A percentile compares a stretch with the other conserved stretches of the same genome.
These are phyloP conservation scores for Vaccinium darrowii DNA, from an alignment of 148 eudicot species.

Conservation along the genomic window DNA sequence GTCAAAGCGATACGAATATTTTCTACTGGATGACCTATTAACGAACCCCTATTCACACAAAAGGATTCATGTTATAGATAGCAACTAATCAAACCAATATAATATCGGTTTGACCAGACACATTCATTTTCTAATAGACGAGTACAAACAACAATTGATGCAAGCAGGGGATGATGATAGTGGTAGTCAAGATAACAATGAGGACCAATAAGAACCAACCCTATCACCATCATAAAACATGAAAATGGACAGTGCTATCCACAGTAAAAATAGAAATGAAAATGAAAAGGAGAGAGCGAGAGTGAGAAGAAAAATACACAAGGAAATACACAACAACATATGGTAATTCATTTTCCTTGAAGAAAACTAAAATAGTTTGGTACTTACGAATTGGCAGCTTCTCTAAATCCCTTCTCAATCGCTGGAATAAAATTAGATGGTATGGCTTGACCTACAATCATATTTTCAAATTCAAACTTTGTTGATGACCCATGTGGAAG, in stretches of 20 bases:
- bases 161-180: neutral
- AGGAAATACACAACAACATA: neutral
- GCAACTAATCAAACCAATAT: neutral
- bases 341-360: neutral
- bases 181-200: neutral
- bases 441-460: constrained; percentile 86
- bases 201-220: neutral
- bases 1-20: constrained; percentile 69
- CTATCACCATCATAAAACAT: neutral
- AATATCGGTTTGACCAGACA: neutral
- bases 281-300: neutral
- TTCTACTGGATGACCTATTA: constrained; percentile 96
- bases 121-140: neutral
- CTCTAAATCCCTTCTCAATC: constrained; percentile 95
- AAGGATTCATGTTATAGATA: constrained; percentile 11
- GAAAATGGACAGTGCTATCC: neutral
- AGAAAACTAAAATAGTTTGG: neutral
- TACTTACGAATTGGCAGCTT: constrained; percentile 96
- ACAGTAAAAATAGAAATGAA: neutral
- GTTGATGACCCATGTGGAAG: constrained; percentile 73
- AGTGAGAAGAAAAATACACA: neutral
- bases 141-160: neutral
- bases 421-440: constrained; percentile 92
- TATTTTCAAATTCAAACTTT: constrained; percentile 93
- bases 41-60: constrained; percentile 63